phyloP scores from a whole-genome alignment of 441 rosid species.

The Arabidopsis lyrata region DNA sequence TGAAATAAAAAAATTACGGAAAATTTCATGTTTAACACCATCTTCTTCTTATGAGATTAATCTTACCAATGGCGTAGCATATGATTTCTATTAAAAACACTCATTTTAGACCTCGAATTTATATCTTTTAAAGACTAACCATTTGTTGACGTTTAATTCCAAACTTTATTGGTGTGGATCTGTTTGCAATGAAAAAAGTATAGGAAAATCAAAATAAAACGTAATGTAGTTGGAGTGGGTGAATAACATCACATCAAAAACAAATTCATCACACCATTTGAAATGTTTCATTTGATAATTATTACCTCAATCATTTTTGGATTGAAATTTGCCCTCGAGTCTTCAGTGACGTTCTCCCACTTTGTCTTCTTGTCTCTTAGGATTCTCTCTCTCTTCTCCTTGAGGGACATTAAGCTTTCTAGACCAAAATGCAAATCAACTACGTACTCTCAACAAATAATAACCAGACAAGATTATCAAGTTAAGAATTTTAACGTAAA shows the following conservation, averaged over 20 bases:
- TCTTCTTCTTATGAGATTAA: not conserved
- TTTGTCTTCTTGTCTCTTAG: constrained; percentile 45
- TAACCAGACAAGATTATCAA: not conserved
- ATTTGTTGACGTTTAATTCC: not conserved
- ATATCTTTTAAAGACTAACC: not conserved
- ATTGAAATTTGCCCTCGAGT: constrained; percentile 44
- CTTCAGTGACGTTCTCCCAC: constrained; percentile 30
- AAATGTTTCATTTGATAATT: constrained; percentile 43
- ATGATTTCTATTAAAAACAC: not conserved
- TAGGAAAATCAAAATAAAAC: constrained; percentile 18
- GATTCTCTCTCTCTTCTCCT: constrained; percentile 37
- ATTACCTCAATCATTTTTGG: constrained; percentile 54
- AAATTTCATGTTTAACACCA: not conserved
- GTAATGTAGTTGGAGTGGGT: constrained; percentile 42
- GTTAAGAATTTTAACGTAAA: not conserved
- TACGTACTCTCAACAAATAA: constrained; percentile 15
- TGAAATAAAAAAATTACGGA: not conserved
- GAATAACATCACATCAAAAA: constrained; percentile 43
- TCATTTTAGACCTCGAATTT: not conserved
- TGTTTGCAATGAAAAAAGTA: not conserved
- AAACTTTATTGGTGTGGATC: constrained; percentile 22
- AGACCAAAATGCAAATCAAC: constrained; percentile 27
- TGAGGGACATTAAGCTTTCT: constrained; percentile 19
- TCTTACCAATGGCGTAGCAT: not conserved
- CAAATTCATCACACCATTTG: constrained; percentile 32